Base-by-base conservation (phyloP, 2,329 filamentous ascomycete genomes). In the Fusarium sp. region DNA sequence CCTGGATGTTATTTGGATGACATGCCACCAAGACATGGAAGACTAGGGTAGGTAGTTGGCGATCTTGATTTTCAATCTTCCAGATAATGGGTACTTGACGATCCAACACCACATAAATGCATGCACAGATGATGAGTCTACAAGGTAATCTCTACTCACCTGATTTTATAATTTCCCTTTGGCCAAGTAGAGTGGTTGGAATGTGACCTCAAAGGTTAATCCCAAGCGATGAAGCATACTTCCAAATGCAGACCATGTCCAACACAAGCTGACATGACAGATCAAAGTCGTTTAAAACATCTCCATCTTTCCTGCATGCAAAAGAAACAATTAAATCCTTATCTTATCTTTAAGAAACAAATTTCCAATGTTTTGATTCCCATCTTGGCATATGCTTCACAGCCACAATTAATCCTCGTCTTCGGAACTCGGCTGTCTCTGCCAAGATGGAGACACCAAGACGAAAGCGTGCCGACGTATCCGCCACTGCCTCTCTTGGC, bases 401-500 rank as follows among this genome's bases (percentile, higher is more conserved):
- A 51, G 46, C 46, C 46, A 51, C 46, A 51, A 14, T 51, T 25
- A 27, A 42, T 25, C 42, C 34, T 36, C 27, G 58, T 16, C 13
- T 23, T 36, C 34, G 36, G 33, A 18, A 27, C 20, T 53, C 44
- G 18, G 31, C 29, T 53, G 23, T 23, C 20, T 42, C 25, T 20
- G 70, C 71, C 71, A 70, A 73, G 71, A 40, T 38, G 33, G 14
- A 46, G 51, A 51, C 65, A 51, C 61, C 18, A 67, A 53, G 38
- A 68, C 56, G 59, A 23, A 56, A n/a, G 36, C 8, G 44, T 68
- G 65, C 69, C 65, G 68, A 61, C 55, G 53, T 62, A 65, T 18
- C 63, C 69, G 62, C 46, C 23, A 46, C 42, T 25, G 42, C 42
- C 23, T 38, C 20, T 40, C 69, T 73, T 73, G 67, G 71, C 71